Evolutionary conservation across 2,329 filamentous ascomycete genomes (phyloP).

Genomic region (Podosphaera xanthii): DNA sequence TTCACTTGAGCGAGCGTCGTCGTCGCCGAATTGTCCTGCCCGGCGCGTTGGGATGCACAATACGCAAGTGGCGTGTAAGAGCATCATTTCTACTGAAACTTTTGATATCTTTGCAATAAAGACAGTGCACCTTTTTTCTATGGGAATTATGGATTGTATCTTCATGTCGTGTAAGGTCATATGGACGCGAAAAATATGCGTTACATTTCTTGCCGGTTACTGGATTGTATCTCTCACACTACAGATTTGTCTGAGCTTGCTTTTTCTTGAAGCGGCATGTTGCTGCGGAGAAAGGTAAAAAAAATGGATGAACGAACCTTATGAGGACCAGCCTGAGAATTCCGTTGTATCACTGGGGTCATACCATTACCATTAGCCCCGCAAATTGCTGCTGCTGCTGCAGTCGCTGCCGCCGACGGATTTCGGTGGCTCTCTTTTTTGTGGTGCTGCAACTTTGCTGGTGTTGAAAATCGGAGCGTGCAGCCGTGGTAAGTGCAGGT

Average conservation of each 20-base stretch:
- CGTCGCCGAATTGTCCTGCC: conserved; percentile 42
- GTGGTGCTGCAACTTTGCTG: conserved; percentile 73
- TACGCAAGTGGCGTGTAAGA: conserved; percentile 77
- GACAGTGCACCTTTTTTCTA: conserved; percentile 86
- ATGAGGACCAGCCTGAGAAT: conserved; percentile 82
- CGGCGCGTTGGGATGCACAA: conserved; percentile 76
- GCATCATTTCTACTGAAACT: conserved; percentile 92
- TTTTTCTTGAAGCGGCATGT: neutral
- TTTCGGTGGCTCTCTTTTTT: conserved; percentile 83
- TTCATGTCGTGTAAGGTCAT: conserved; percentile 89
- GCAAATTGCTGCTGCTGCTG: conserved; percentile 16
- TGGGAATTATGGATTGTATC: conserved; percentile 91
- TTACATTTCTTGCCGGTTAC: conserved; percentile 89
- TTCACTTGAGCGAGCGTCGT: neutral
- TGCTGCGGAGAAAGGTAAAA: neutral
- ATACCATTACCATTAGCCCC: conserved; percentile 18
- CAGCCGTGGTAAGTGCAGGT: conserved; percentile 93
- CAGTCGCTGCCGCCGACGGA: conserved; percentile 24
- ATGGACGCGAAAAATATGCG: conserved; percentile 81
- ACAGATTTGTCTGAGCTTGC: neutral
- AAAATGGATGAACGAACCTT: conserved; percentile 19
- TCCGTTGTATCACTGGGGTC: conserved; percentile 35
- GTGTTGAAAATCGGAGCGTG: conserved; percentile 68
- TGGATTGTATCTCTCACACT: conserved; percentile 76
- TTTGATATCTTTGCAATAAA: conserved; percentile 87